These are phyloP conservation scores for Hamigera avellanea DNA, from an alignment of 495 filamentous ascomycete genomes.

Conservation along the genomic window DNA sequence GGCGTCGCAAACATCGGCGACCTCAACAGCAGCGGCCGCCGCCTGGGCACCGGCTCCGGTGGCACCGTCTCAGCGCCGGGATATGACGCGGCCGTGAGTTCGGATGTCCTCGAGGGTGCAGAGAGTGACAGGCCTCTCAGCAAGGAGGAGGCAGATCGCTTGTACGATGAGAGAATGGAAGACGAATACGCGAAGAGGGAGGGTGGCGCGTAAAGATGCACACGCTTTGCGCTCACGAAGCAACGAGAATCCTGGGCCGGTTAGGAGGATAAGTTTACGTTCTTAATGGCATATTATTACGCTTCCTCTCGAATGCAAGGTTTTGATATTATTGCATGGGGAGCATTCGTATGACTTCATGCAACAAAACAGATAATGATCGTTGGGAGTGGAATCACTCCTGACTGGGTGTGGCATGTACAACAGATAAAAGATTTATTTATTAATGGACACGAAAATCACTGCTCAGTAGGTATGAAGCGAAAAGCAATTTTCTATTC, in stretches of 20 bases:
- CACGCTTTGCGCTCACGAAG: not conserved
- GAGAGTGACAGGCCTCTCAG: constrained; percentile 20
- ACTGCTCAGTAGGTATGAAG: no score
- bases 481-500: no score
- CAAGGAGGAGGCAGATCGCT: constrained; percentile 44
- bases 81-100: constrained; percentile 1
- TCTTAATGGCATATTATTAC: no score
- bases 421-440: no score
- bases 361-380: no score
- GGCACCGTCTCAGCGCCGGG: constrained; percentile 8
- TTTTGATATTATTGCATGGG: no score
- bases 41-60: constrained; percentile 6
- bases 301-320: no score
- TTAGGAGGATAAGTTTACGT: not conserved
- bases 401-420: no score
- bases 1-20: constrained; percentile 2
- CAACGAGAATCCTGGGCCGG: not conserved
- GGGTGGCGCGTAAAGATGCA: constrained; percentile 42
- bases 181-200: constrained; percentile 73
- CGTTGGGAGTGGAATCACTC: no score
- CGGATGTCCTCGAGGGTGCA: constrained; percentile 5
- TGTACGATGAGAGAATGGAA: constrained; percentile 63
- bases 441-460: no score
- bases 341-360: no score
- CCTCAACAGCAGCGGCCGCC: constrained; percentile 4